Evolutionary conservation across 371 early-diverging fungal species (phyloP).

Genomic region (Sanchytrium tribonematis): DNA sequence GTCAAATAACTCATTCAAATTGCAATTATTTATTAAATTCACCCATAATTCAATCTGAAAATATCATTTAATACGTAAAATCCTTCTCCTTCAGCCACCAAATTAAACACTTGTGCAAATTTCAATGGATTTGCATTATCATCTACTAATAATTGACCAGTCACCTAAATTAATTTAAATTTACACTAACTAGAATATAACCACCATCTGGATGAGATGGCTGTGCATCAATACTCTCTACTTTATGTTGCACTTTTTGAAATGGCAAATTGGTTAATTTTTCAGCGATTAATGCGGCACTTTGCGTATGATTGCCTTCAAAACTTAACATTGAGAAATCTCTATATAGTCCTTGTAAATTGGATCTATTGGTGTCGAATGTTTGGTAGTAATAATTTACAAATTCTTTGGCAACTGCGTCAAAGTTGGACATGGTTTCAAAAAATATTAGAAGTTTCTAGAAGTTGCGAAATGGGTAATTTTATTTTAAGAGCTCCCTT

Average conservation of each 20-base stretch:
- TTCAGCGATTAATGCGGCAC: slow-evolving; percentile 29
- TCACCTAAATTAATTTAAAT: too few relatives aligned
- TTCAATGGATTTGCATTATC: slow-evolving; percentile 39
- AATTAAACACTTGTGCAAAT: slow-evolving; percentile 57
- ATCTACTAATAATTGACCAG: slow-evolving; percentile 61
- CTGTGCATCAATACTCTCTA: slow-evolving; percentile 47
- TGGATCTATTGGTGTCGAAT: slow-evolving; percentile 35
- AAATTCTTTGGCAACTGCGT: slow-evolving; percentile 35
- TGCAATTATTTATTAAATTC: slow-evolving; percentile 3
- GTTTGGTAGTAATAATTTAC: slow-evolving; percentile 49
- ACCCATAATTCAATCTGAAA: slow-evolving; percentile 40
- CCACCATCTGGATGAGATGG: slow-evolving; percentile 23
- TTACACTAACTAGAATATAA: slow-evolving; percentile 38
- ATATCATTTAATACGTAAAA: slow-evolving; percentile 40
- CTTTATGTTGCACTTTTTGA: slow-evolving; percentile 30
- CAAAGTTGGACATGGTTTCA: slow-evolving; percentile 14
- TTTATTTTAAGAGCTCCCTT: too few relatives aligned
- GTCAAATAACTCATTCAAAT: too few relatives aligned
- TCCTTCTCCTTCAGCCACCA: slow-evolving; percentile 30
- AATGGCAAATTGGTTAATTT: slow-evolving; percentile 55
- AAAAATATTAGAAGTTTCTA: too few relatives aligned
- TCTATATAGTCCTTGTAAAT: slow-evolving; percentile 39
- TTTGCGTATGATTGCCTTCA: slow-evolving; percentile 35
- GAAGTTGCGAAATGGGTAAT: too few relatives aligned
- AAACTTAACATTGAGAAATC: slow-evolving; percentile 52